Percentiles rank a stretch among this genome's conserved stretches.
These are phyloP conservation scores for Hanseniaspora meyeri DNA, from an alignment of 805 yeast species.

Conservation along the genomic window DNA sequence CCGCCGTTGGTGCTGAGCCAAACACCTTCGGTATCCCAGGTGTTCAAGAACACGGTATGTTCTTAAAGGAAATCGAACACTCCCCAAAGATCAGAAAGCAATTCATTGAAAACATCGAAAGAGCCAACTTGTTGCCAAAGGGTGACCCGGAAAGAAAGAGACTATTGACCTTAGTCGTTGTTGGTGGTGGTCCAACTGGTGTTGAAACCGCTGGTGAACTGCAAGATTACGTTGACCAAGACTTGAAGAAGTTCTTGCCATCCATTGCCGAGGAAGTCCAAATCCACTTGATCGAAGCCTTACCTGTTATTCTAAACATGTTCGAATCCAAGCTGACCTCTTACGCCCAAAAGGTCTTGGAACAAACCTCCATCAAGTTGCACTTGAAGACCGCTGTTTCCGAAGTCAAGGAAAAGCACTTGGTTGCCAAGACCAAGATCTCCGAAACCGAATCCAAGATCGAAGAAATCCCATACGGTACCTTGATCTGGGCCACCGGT, in stretches of 20 bases:
- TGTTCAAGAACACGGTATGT: conserved; percentile 69
- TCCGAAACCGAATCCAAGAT: conserved; percentile 58
- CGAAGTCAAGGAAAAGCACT: conserved; percentile 61
- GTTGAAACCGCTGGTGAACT: conserved; percentile 94
- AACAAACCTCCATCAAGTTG: conserved; percentile 52
- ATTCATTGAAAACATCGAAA: conserved; percentile 78
- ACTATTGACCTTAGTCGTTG: conserved; percentile 73
- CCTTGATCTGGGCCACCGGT: conserved; percentile 95
- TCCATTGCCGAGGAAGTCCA: conserved; percentile 72
- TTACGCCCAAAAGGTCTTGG: conserved; percentile 33
- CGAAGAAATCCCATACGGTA: conserved; percentile 66
- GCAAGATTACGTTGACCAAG: conserved; percentile 89
- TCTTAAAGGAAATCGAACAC: conserved; percentile 81
- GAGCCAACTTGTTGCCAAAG: conserved; percentile 71
- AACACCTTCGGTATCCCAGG: conserved; percentile 92
- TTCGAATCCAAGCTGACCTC: conserved; percentile 34
- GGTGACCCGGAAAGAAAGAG: conserved; percentile 73
- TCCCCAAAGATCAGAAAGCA: conserved; percentile 69
- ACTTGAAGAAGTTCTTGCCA: conserved; percentile 77
- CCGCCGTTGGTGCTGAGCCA: conserved; percentile 90
- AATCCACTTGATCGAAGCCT: conserved; percentile 79
- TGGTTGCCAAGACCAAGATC: conserved; percentile 59
- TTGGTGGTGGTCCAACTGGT: conserved; percentile 98
- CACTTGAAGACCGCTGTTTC: conserved; percentile 80
- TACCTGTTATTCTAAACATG: conserved; percentile 68